Evolutionary conservation across 331 rosid species (phyloP), one percentile per base, ranked within the genome.

Genomic region (Ulmus americana): DNA sequence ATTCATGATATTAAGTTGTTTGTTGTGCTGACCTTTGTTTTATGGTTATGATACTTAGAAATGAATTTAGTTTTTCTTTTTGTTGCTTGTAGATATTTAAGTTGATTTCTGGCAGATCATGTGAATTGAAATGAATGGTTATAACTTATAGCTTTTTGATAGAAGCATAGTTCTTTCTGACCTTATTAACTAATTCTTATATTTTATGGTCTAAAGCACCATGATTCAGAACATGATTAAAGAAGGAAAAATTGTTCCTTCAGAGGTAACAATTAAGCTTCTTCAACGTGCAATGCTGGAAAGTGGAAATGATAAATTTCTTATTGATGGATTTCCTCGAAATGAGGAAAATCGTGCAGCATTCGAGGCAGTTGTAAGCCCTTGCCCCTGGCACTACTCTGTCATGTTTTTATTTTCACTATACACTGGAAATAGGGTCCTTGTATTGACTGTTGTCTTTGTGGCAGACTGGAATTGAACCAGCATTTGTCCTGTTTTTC

Each of bases 311-410:
- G 86, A 87, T 76, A 94, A 85, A 72, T 94, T 87, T 84, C 97
- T 94, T 54, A 89, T 94, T 79, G 98, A 94, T 80, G 98, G 98
- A 59, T 94, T 94, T 76, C 99, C 99, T 55, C 99, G 97, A 55
- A 89, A 94, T 62, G 97, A 90, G 81, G 99, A 94, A 87, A 94
- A 89, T 70, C 99, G 95, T 74, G 97, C 95, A 35, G 99, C 97
- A 48, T 94, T 94, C 76, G 99, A 94, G 80, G 77, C 69, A 5
- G 95, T 87, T 77, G 98, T 92, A 74, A 79, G 84, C 50, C 70
- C 39, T 58, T 55, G 54, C 50, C 70, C 39, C 55, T 55, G 54
- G 48, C 64, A 55, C 7, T 63, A 43, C 6, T 56, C 10, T 45
- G 35, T 64, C 9, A 42, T 7, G 5, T 15, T 7, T 11, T 60